Percentiles rank a stretch among this genome's conserved stretches.
phyloP scores from a whole-genome alignment of 495 filamentous ascomycete genomes.

The Echria macrotheca region DNA sequence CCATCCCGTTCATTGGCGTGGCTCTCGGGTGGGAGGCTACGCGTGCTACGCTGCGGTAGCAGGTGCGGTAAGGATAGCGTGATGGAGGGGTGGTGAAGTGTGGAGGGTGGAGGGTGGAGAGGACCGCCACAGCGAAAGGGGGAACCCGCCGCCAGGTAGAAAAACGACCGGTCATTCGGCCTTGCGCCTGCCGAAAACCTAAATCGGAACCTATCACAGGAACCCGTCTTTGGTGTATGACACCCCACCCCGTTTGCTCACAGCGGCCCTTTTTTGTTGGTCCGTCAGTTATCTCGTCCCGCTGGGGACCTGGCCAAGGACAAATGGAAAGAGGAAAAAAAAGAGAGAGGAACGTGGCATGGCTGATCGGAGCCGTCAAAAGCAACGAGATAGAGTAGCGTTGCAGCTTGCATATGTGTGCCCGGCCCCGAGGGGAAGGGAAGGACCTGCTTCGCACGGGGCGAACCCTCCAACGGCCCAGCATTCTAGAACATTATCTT shows the following conservation, averaged over 20 bases:
- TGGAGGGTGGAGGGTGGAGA: too few species aligned
- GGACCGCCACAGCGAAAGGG: too few species aligned
- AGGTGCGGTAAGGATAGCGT: too few species aligned
- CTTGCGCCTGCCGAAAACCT: conserved; percentile 1
- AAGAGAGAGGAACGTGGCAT: not conserved
- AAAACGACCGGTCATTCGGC: conserved; percentile 2
- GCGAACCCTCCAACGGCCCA: too few species aligned
- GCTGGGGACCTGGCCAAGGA: too few species aligned
- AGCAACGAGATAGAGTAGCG: not conserved
- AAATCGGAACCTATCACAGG: conserved; percentile 2
- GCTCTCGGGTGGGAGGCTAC: too few species aligned
- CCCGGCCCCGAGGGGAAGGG: not conserved
- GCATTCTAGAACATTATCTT: not conserved
- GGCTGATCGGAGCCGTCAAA: not conserved
- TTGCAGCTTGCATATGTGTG: not conserved
- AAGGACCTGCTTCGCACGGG: too few species aligned
- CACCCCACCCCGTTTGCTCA: not conserved
- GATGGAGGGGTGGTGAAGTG: too few species aligned
- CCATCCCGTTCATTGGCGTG: too few species aligned
- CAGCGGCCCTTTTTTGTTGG: not conserved
- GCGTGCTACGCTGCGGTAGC: too few species aligned
- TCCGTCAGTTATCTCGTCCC: not conserved
- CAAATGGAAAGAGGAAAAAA: not conserved
- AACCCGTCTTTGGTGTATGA: not conserved
- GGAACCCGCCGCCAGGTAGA: not conserved